A percentile compares a stretch with the other conserved stretches of the same genome.
Conservation (phyloP, 371 early-diverging fungal species). For the Smittium culicis region DNA sequence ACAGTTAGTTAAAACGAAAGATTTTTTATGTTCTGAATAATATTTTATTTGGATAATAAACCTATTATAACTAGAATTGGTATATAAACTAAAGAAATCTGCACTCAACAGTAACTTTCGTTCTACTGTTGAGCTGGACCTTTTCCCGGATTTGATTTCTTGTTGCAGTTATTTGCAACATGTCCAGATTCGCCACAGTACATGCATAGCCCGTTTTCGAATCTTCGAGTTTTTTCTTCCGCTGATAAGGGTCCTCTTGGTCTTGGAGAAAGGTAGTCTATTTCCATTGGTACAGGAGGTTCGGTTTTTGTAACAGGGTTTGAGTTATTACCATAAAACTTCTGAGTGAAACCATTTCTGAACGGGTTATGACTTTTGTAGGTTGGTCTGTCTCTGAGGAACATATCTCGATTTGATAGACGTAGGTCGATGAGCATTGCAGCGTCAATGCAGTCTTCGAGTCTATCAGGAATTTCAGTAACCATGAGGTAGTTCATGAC, state of each 20-base stretch:
- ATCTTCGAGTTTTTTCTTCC: not conserved
- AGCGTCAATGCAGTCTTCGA: not conserved
- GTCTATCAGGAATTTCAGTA: not conserved
- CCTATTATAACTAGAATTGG: too few species aligned
- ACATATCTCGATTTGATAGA: not conserved
- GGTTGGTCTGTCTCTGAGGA: not conserved
- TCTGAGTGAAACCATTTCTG: not conserved
- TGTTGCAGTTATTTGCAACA: not conserved
- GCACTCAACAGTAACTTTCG: not conserved
- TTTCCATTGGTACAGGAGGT: not conserved
- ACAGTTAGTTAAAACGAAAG: not conserved
- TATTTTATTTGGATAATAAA: too few species aligned
- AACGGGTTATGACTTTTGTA: not conserved
- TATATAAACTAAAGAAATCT: too few species aligned
- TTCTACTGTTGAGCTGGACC: not conserved
- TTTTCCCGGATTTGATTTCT: not conserved
- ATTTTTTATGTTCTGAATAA: not conserved
- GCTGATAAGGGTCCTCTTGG: not conserved
- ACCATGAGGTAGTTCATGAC: not conserved
- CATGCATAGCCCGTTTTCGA: not conserved
- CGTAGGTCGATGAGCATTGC: not conserved
- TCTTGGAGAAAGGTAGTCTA: not conserved
- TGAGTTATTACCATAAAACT: not conserved
- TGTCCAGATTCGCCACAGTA: not conserved
- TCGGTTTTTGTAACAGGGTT: too few species aligned